Conservation (phyloP, 2,329 filamentous ascomycete species). For the Fusarium robinianum region DNA sequence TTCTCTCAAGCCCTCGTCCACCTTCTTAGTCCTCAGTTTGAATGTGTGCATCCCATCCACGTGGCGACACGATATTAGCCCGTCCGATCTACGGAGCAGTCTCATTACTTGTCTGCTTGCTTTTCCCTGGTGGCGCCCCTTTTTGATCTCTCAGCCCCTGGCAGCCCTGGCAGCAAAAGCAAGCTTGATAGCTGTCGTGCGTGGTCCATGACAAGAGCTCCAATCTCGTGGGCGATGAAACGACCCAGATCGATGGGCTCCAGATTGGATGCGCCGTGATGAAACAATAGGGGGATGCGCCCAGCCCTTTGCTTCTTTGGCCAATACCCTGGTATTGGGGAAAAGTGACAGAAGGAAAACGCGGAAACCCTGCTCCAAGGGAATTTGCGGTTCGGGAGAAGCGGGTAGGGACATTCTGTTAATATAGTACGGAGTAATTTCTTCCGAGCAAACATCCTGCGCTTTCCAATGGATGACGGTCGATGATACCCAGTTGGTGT, state of each 20-base stretch:
- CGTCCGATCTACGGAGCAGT: constrained; percentile 18
- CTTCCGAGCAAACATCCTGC: no score
- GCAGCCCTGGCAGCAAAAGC: background rate
- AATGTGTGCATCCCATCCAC: constrained; percentile 27
- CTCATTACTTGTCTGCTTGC: constrained; percentile 20
- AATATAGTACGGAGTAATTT: no score
- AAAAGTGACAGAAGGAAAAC: constrained; percentile 2
- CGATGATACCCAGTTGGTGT: no score
- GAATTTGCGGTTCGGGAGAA: no score
- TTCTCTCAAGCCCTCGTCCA: background rate
- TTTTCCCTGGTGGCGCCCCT: constrained; percentile 19
- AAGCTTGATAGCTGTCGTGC: constrained; percentile 5
- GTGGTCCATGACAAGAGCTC: constrained; percentile 11
- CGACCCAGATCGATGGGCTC: constrained; percentile 33
- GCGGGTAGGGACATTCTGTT: no score
- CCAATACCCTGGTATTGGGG: constrained; percentile 17
- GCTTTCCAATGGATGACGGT: no score
- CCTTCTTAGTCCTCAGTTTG: background rate
- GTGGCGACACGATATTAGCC: constrained; percentile 28
- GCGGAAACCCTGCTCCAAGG: no score
- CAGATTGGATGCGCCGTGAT: constrained; percentile 28
- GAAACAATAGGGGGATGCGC: constrained; percentile 30
- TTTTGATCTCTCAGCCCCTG: constrained; percentile 16
- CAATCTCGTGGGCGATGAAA: constrained; percentile 29
- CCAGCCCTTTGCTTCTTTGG: constrained; percentile 20